A percentile compares a stretch with the other conserved stretches of the same genome.
Conservation (phyloP, 2,329 filamentous ascomycete genomes). For the Phialophora chinensis region DNA sequence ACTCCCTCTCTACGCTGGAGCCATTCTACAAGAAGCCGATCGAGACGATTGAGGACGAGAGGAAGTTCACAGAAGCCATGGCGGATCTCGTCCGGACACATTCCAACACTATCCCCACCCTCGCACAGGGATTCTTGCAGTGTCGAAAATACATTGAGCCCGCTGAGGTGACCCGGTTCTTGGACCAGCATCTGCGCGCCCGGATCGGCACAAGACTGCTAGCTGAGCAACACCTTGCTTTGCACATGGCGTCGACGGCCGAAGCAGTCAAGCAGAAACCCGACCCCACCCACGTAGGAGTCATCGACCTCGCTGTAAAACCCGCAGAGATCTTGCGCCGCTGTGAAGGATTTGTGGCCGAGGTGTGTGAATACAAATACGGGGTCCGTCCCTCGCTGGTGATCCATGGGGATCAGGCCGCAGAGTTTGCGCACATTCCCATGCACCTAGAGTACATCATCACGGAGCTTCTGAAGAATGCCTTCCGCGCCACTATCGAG, state of each 20-base stretch:
- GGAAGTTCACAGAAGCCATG: constrained; percentile 88
- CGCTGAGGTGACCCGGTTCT: constrained; percentile 82
- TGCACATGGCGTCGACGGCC: constrained; percentile 77
- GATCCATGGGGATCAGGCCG: constrained; percentile 83
- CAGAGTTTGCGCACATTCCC: constrained; percentile 91
- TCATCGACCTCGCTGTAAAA: constrained; percentile 88
- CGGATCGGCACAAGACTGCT: constrained; percentile 93
- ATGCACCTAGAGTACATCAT: constrained; percentile 98
- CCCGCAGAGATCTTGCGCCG: constrained; percentile 81
- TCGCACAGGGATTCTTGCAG: constrained; percentile 91
- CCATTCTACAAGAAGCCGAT: constrained; percentile 79
- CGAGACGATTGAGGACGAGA: constrained; percentile 81
- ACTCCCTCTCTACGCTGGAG: constrained; percentile 87
- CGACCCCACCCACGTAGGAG: constrained; percentile 77
- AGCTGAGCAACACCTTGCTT: constrained; percentile 93
- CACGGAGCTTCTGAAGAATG: constrained; percentile 95
- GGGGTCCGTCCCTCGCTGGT: constrained; percentile 80
- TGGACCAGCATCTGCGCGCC: constrained; percentile 91
- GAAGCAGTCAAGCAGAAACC: constrained; percentile 61
- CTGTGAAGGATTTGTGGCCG: constrained; percentile 88
- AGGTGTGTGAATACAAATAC: constrained; percentile 96
- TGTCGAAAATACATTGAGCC: constrained; percentile 87
- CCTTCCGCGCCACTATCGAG: constrained; percentile 92
- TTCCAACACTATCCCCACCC: constrained; percentile 88
- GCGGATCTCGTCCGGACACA: constrained; percentile 96